These are phyloP conservation scores for Cladosporium sp. DNA, from an alignment of 2,329 filamentous ascomycete genomes.

Conservation along the genomic window DNA sequence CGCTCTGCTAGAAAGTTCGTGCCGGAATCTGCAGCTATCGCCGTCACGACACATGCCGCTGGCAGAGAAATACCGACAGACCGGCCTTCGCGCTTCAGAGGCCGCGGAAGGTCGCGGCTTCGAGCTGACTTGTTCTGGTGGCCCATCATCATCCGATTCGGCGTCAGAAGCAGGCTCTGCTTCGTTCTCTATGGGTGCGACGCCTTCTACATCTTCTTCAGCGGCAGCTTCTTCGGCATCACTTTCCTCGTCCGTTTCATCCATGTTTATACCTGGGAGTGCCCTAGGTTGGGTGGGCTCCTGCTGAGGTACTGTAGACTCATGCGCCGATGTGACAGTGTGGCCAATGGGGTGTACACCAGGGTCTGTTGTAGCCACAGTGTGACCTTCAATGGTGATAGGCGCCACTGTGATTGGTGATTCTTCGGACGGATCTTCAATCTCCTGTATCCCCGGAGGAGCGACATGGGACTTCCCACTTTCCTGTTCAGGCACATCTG, in stretches of 20 bases:
- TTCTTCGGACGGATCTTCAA: not conserved
- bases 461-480: no score
- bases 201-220: conserved; percentile 15
- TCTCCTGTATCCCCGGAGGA: not conserved
- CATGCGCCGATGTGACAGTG: not conserved
- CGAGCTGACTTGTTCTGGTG: conserved; percentile 44
- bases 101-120: conserved; percentile 31
- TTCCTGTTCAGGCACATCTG: not conserved
- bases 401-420: not conserved
- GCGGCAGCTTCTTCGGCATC: conserved; percentile 4
- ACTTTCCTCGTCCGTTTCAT: conserved; percentile 12
- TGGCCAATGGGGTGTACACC: no score
- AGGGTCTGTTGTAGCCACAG: not conserved
- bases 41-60: conserved; percentile 39
- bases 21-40: conserved; percentile 37
- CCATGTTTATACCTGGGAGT: conserved; percentile 19
- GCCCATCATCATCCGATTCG: conserved; percentile 37
- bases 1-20: conserved; percentile 31
- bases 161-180: conserved; percentile 34
- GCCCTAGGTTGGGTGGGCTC: not conserved
- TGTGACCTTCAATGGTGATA: not conserved
- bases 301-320: no score
- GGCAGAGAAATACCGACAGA: conserved; percentile 37
- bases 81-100: conserved; percentile 13
- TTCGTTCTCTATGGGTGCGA: conserved; percentile 36